These are phyloP conservation scores for Klebsormidium nitens DNA, from an alignment of 139 green algal genomes.

Conservation along the genomic window DNA sequence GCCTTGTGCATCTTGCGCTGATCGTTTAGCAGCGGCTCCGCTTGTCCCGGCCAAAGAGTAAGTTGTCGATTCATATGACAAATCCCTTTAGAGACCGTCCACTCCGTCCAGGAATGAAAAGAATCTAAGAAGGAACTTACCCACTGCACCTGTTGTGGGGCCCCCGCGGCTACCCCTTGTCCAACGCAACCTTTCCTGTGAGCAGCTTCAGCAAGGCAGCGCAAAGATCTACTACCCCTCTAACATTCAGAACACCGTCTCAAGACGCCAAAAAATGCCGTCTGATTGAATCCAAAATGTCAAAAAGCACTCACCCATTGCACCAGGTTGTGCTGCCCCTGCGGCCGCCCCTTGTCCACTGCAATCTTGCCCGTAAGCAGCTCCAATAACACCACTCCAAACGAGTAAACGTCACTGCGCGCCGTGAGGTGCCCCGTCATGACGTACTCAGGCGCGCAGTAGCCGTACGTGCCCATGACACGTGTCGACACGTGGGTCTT, in stretches of 20 bases:
- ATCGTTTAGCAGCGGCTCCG: too few relatives aligned
- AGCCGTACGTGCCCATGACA: slow-evolving; percentile 55
- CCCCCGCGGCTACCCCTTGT: neutral
- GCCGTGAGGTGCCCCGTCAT: slow-evolving; percentile 40
- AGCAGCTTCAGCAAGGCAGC: slow-evolving; percentile 57
- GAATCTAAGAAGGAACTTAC: too few relatives aligned
- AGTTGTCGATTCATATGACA: too few relatives aligned
- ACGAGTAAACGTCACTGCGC: slow-evolving; percentile 54
- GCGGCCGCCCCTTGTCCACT: slow-evolving; percentile 16
- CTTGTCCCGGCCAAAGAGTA: too few relatives aligned
- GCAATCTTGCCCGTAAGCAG: slow-evolving; percentile 45
- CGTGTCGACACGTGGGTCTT: slow-evolving; percentile 39
- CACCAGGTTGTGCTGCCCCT: slow-evolving; percentile 20
- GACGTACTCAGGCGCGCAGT: slow-evolving; percentile 53
- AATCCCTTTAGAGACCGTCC: too few relatives aligned
- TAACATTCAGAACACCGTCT: too few relatives aligned
- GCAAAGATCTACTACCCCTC: too few relatives aligned
- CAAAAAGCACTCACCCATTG: slow-evolving; percentile 20
- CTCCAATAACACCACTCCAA: slow-evolving; percentile 57
- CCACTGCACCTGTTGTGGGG: slow-evolving; percentile 24
- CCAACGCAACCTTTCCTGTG: slow-evolving; percentile 36
- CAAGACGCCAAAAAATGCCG: too few relatives aligned
- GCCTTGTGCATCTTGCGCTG: too few relatives aligned
- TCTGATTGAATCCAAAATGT: too few relatives aligned
- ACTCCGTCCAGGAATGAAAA: too few relatives aligned